Evolutionary conservation across 805 yeast species (phyloP), one percentile per base, ranked within the genome.

Genomic region (Kodamaea kaohsiungensis): DNA sequence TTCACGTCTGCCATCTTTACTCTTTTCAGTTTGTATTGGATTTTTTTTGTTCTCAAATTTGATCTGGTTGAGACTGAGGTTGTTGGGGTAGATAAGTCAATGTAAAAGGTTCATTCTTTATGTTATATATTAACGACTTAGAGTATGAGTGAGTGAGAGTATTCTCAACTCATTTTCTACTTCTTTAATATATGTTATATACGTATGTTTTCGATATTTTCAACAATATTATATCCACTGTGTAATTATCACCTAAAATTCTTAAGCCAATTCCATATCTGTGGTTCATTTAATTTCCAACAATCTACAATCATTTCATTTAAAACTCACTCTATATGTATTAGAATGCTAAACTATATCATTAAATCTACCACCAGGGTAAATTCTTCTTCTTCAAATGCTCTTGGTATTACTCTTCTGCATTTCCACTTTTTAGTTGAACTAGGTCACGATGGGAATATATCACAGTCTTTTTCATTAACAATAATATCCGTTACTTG

Each of bases 401-500:
- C 43, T 30, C 35, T 30, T 9, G 35, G 35, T 12, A 30, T 30
- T 12, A 30, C 3, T 30, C 35, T 30, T 30, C 54, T 46, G 46
- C 37, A 45, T 13, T 22, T 17, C 40, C 40, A 5, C 19, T 13
- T 12, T 39, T 8, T 17, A 12, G 3, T 3, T 39, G 43, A 19
- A 17, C 38, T 18, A 7, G n/a, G 16, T 16, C 38, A 57, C 7
- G 53, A 45, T n/a, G 72, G 71, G 43, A 65, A 69, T 8, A 68
- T 61, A 49, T 64, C 68, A 25, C 59, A 60, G 43, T 73, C 78
- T 43, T 62, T 60, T 39, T 73, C 78, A 54, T 70, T 63, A 22
- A 76, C 69, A 10, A 71, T 56, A 7, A 76, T 74, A 27, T 76
- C 80, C 5, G 78, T 73, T 25, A 76, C 80, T 38, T 69, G 73